A percentile compares a stretch with the other conserved stretches of the same genome.
These are phyloP conservation scores for Sporodiniella umbellata DNA, from an alignment of 371 early-diverging fungal genomes.

Conservation along the genomic window DNA sequence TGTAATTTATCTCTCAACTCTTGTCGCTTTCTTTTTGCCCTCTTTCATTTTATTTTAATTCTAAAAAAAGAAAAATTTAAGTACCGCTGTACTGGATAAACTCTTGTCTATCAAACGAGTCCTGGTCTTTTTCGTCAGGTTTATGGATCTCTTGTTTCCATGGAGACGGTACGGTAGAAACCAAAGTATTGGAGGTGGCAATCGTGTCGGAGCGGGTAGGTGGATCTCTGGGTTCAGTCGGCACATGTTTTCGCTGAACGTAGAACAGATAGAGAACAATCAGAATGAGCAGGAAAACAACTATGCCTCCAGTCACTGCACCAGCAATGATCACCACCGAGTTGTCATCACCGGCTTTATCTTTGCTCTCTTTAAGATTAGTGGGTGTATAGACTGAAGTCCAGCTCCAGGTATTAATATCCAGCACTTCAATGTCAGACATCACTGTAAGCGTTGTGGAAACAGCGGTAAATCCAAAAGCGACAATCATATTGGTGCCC, in stretches of 20 bases:
- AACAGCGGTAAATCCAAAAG: constrained; percentile 47
- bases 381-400: constrained; percentile 34
- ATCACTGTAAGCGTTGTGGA: constrained; percentile 37
- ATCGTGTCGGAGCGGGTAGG: constrained; percentile 14
- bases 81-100: constrained; percentile 15
- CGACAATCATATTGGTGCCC: constrained; percentile 44
- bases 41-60: background rate
- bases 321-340: constrained; percentile 41
- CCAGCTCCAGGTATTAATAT: constrained; percentile 45
- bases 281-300: constrained; percentile 30
- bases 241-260: background rate
- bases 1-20: too few relatives aligned
- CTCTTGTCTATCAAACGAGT: constrained; percentile 35
- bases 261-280: constrained; percentile 32
- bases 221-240: background rate
- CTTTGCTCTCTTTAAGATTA: background rate
- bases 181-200: constrained; percentile 6
- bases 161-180: constrained; percentile 13
- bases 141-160: constrained; percentile 13
- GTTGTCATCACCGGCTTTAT: constrained; percentile 1
- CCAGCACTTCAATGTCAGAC: constrained; percentile 43
- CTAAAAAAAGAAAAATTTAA: background rate
- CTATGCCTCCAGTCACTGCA: constrained; percentile 36
- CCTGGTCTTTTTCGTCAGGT: constrained; percentile 13
- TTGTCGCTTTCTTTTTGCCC: too few relatives aligned